Percentiles rank a stretch among this genome's conserved stretches.
Conservation (phyloP, 805 yeast genomes). For the Clavispora phyllophila region DNA sequence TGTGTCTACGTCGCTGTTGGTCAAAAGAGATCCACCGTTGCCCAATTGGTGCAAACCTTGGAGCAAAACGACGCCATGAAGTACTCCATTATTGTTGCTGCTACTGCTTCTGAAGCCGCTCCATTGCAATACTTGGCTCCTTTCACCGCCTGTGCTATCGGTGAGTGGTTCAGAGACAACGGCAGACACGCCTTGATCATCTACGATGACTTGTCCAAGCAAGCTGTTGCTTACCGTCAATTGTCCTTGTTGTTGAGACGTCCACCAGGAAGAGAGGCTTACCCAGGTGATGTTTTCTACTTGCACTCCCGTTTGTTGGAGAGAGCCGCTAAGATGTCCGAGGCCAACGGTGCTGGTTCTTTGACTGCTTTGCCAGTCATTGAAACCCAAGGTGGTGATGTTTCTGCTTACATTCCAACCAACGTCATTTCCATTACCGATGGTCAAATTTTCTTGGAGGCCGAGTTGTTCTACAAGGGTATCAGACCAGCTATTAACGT, state of each 20-base stretch:
- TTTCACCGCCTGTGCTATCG: slow-evolving; percentile 98
- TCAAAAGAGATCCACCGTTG: slow-evolving; percentile 99
- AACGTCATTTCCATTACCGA: slow-evolving; percentile 96
- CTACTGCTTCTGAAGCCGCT: slow-evolving; percentile 99
- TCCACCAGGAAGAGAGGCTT: slow-evolving; percentile 96
- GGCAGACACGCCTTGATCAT: slow-evolving; percentile 95
- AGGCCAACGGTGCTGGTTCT: slow-evolving; percentile 85
- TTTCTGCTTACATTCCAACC: slow-evolving; percentile 95
- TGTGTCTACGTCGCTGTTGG: slow-evolving; percentile 99
- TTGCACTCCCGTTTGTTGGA: slow-evolving; percentile 91
- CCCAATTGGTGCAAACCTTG: slow-evolving; percentile 98
- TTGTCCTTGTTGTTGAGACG: slow-evolving; percentile 94
- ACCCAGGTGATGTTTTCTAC: slow-evolving; percentile 97
- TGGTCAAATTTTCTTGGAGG: slow-evolving; percentile 98
- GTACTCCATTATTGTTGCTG: slow-evolving; percentile 97
- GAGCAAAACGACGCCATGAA: slow-evolving; percentile 98
- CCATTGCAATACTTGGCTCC: slow-evolving; percentile 99
- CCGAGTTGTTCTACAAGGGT: slow-evolving; percentile 99
- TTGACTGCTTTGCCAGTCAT: slow-evolving; percentile 94
- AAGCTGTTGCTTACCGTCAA: slow-evolving; percentile 99
- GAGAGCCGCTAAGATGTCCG: slow-evolving; percentile 97
- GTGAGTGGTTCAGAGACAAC: slow-evolving; percentile 99
- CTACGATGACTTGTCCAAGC: slow-evolving; percentile 98
- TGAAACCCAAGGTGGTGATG: slow-evolving; percentile 99
- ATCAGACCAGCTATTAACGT: slow-evolving; percentile 99